A percentile compares a stretch with the other conserved stretches of the same genome.
These are phyloP conservation scores for Cladosporium sp. DNA, from an alignment of 2,329 filamentous ascomycete genomes.

Conservation along the genomic window DNA sequence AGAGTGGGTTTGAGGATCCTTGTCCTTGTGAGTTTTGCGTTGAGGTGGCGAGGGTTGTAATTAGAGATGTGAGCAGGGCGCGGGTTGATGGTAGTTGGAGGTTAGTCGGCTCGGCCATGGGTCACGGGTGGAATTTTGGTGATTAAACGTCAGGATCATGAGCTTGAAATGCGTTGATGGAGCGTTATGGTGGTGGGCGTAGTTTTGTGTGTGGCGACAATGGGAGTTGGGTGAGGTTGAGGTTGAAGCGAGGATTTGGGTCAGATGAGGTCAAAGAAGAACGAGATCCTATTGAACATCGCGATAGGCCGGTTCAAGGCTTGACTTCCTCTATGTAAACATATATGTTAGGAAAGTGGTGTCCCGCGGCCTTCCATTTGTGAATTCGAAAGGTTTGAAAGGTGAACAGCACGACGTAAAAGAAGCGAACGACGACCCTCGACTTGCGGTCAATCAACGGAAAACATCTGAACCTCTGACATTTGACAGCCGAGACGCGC, in stretches of 20 bases:
- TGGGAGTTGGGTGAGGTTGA: background rate
- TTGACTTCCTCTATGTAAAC: background rate
- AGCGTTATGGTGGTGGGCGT: background rate
- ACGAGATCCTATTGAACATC: background rate
- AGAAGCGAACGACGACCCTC: background rate
- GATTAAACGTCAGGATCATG: background rate
- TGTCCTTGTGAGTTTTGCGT: conserved; percentile 25
- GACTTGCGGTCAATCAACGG: no score
- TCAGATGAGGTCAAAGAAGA: background rate
- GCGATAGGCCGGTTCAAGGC: background rate
- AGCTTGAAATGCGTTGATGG: background rate
- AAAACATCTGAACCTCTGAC: no score
- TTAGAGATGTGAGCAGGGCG: conserved; percentile 33
- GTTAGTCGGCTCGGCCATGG: background rate
- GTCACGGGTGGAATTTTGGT: no score
- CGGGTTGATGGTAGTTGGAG: conserved; percentile 23
- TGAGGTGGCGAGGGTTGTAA: conserved; percentile 33
- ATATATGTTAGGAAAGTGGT: background rate
- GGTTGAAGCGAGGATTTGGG: background rate
- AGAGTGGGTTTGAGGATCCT: conserved; percentile 47
- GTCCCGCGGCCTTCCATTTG: background rate
- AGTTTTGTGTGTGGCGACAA: background rate
- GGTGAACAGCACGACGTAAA: background rate
- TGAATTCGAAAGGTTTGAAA: background rate
- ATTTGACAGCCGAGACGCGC: background rate